Percentiles rank a stretch among this genome's conserved stretches.
Conservation (phyloP, 352 stramenopile genomes). For the Phytophthora lateralis region DNA sequence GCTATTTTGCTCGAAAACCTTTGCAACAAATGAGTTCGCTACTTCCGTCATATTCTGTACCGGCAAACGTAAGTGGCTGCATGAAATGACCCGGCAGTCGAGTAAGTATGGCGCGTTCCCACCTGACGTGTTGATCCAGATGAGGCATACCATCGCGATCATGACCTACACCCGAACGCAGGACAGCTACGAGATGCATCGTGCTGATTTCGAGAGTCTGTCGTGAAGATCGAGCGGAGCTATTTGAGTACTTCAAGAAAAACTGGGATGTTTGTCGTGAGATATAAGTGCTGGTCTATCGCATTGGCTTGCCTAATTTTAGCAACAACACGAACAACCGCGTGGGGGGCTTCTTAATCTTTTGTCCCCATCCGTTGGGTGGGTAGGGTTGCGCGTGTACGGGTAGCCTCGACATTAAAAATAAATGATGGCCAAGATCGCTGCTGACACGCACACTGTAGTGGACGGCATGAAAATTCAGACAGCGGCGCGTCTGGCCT, state of each 20-base stretch:
- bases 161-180: constrained; percentile 3
- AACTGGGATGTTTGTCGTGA: constrained; percentile 14
- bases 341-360: constrained; percentile 13
- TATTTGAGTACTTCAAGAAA: constrained; percentile 3
- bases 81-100: constrained; percentile 3
- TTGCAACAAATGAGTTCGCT: not conserved
- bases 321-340: constrained; percentile 11
- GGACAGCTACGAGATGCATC: not conserved
- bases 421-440: too few relatives aligned
- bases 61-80: constrained; percentile 5
- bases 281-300: constrained; percentile 15
- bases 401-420: too few relatives aligned
- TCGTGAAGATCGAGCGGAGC: not conserved
- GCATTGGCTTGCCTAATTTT: constrained; percentile 9
- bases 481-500: too few relatives aligned
- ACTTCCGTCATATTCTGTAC: not conserved
- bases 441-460: too few relatives aligned
- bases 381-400: too few relatives aligned
- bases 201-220: constrained; percentile 10
- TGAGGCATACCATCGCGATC: constrained; percentile 10
- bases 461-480: too few relatives aligned
- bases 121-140: not conserved
- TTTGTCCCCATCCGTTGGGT: too few relatives aligned
- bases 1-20: not conserved
- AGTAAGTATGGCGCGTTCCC: constrained; percentile 4